Evolutionary conservation across 2,329 filamentous ascomycete genomes (phyloP), one percentile per base, ranked within the genome.

Genomic region (Colletotrichum acutatum): DNA sequence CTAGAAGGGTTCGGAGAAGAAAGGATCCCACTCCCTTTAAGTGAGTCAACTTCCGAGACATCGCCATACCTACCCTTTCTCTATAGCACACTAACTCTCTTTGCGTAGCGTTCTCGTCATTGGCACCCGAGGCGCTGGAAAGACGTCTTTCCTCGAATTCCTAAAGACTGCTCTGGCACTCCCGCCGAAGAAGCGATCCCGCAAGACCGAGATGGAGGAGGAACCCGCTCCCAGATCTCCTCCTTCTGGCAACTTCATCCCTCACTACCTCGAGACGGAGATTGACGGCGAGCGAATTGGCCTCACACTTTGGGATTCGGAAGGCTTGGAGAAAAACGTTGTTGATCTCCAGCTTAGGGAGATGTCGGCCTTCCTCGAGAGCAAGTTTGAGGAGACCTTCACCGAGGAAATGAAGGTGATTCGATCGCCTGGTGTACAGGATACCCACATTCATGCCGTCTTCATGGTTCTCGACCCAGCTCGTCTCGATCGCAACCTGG

Each of bases 11-110:
- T 76, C 92, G 97, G 78, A 93, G 96, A 86, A 92, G 97, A 86
- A 98, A 98, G 87, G 97, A 99, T 80, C 97, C 97, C 9, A 98
- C 96, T 12, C 95, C 97, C 0, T 98, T 98, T 90, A 99, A 99
- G 96, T 98, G 87, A 90, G 95, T 90, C 37, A 46, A n/a, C 49
- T 14, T 60, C 42, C 56, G 53, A 63, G 71, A 63, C 60, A 67
- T 22, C 52, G 46, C 28, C 46, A 42, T 59, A 14, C 24, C 9
- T 42, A 12, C 71, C 28, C 22, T 26, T 42, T 19, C 26, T 19
- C 49, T 30, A 14, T 24, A 42, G 34, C 49, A 62, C 42, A 8
- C 65, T 66, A 37, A 73, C 56, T 5, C 30, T 4, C 22, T n/a
- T 26, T 61, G 12, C 68, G 8, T 75, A 98, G 96, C 82, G 92